These are phyloP conservation scores for Kwoniella bestiolae DNA, from an alignment of 768 basidiomycete species.

Conservation along the genomic window DNA sequence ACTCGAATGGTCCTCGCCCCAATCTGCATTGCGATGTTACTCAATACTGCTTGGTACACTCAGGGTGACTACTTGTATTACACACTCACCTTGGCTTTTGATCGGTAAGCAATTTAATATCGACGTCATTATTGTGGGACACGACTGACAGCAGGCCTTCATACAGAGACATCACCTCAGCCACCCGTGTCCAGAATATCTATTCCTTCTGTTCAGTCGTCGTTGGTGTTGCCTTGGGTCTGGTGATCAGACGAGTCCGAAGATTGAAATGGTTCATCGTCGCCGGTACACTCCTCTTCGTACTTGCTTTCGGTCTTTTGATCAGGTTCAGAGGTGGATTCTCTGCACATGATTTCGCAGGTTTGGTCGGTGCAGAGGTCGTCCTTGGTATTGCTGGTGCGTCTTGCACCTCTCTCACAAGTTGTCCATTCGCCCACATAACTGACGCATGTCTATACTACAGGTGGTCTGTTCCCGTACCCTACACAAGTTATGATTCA, in stretches of 20 bases:
- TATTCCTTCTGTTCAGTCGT: constrained; percentile 53
- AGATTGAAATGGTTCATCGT: constrained; percentile 38
- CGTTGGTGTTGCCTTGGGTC: constrained; percentile 46
- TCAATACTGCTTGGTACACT: constrained; percentile 53
- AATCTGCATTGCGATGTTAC: constrained; percentile 46
- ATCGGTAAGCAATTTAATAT: constrained; percentile 26
- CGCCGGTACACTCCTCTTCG: constrained; percentile 36
- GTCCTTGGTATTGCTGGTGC: constrained; percentile 27
- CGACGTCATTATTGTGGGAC: too few species aligned
- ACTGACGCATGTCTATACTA: neutral
- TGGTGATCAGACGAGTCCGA: constrained; percentile 48
- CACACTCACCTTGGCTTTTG: constrained; percentile 50
- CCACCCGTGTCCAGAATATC: constrained; percentile 49
- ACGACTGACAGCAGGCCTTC: too few species aligned
- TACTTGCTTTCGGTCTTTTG: constrained; percentile 48
- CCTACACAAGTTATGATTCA: constrained; percentile 47
- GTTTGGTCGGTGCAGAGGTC: constrained; percentile 44
- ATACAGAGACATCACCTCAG: constrained; percentile 29
- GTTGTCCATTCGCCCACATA: neutral
- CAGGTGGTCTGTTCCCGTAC: constrained; percentile 45
- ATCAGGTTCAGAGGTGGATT: constrained; percentile 36
- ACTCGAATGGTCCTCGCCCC: constrained; percentile 47
- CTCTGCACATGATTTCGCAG: constrained; percentile 23
- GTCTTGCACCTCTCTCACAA: neutral
- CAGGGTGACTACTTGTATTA: constrained; percentile 54